phyloP scores from a whole-genome alignment of 2,329 filamentous ascomycete genomes.

The Drechslerella dactyloides region DNA sequence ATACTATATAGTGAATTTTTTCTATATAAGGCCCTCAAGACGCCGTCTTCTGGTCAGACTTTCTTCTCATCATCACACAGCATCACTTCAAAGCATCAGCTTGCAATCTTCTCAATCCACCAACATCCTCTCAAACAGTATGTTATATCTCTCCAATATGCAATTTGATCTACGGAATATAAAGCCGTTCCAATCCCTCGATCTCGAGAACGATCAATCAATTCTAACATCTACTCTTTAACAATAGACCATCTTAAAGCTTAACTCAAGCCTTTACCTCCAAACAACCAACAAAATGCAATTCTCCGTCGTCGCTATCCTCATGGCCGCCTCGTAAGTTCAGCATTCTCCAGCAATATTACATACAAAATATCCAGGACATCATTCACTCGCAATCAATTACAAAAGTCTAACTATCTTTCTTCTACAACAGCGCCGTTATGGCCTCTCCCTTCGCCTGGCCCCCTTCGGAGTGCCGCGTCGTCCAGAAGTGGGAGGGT shows the following conservation, averaged over 20 bases:
- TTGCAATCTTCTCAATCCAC: not conserved
- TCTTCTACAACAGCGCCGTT: too few relatives aligned
- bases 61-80: constrained; percentile 20
- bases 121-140: constrained; percentile 14
- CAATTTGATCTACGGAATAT: too few relatives aligned
- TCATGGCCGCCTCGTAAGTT: constrained; percentile 36
- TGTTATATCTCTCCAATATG: not conserved
- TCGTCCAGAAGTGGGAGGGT: too few relatives aligned
- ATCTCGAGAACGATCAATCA: too few relatives aligned
- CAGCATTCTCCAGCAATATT: not conserved
- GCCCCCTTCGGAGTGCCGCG: too few relatives aligned
- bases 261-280: constrained; percentile 24
- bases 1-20: not conserved
- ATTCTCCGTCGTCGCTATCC: constrained; percentile 36
- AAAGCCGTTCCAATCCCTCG: too few relatives aligned
- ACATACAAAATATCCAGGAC: not conserved
- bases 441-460: too few relatives aligned
- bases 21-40: constrained; percentile 32
- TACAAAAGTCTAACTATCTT: too few relatives aligned
- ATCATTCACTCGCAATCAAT: too few relatives aligned
- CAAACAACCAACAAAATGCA: constrained; percentile 27
- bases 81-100: constrained; percentile 1
- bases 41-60: constrained; percentile 1
- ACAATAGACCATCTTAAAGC: not conserved
- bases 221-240: not conserved